Base-by-base conservation (phyloP, 495 filamentous ascomycete genomes). In the Clavariopsis aquatica region DNA sequence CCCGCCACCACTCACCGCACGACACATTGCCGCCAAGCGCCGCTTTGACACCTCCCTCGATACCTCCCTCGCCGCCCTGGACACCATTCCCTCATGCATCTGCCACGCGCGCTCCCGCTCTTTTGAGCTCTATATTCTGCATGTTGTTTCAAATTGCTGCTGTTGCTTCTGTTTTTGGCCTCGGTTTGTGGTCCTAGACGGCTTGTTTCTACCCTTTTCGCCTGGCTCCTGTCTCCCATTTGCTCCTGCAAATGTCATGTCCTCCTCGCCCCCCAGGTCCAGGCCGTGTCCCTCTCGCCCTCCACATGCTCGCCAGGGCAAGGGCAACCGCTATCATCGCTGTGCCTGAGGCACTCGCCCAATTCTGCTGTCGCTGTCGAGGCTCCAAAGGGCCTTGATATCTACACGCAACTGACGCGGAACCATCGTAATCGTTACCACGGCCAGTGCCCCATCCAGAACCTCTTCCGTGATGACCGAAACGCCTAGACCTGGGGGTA, bases 1-100 rank as follows among this genome's bases (percentile, higher is more conserved):
- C 8, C 9, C 29, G 17, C 20, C 31, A 57, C 55, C 55, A 58
- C 55, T 58, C 55, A 58, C 43, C 43, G 34, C 22, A 19, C 31
- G 54, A 43, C 54, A 57, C 54, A 57, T n/a, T n/a, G n/a, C n/a
- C n/a, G n/a, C n/a, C n/a, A n/a, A n/a, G n/a, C n/a, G n/a, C n/a
- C n/a, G n/a, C 31, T 12, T 34, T 34, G 6, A 34, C 31, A 34
- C 31, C 31, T 34, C 12, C 31, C 31, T 34, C 6, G n/a, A n/a
- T n/a, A n/a, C n/a, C n/a, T n/a, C n/a, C n/a, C 13, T 36, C 6
- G 31, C 31, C 31, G 13, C 31, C 31, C 31, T 36, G 13, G 31
- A 36, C 13, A 36, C n/a, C n/a, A n/a, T n/a, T n/a, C n/a, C n/a
- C n/a, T n/a, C n/a, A n/a, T n/a, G n/a, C n/a, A n/a, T n/a, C n/a